These are phyloP conservation scores for Raphanus sativus DNA, from an alignment of 345 rosid species.

Conservation along the genomic window DNA sequence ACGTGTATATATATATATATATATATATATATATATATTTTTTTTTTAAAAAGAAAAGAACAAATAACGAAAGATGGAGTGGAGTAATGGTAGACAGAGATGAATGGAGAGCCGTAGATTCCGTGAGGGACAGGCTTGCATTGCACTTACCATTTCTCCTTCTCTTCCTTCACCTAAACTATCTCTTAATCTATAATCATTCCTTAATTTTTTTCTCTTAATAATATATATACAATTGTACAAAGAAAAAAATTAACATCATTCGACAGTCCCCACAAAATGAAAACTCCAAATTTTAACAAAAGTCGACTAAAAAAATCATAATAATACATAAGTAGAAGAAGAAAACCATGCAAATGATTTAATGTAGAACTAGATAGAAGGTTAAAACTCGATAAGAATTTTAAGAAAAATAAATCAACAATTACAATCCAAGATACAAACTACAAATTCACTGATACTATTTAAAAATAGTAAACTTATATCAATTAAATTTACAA, in stretches of 20 bases:
- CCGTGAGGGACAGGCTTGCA: conserved; percentile 56
- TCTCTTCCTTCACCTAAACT: conserved; percentile 4
- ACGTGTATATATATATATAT: too few relatives aligned
- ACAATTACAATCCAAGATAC: background rate
- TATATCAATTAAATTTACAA: background rate
- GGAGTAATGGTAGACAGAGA: conserved; percentile 41
- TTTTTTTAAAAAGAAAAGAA: background rate
- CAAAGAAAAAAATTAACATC: background rate
- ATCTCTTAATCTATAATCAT: conserved; percentile 9
- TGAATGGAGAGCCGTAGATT: conserved; percentile 47
- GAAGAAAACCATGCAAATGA: background rate
- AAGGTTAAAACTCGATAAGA: background rate
- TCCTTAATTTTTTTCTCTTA: background rate
- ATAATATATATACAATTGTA: background rate
- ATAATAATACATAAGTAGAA: background rate
- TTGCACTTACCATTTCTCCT: conserved; percentile 34
- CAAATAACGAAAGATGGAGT: conserved; percentile 30
- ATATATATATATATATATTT: background rate
- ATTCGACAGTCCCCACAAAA: background rate
- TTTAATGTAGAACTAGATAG: background rate
- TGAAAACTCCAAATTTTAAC: background rate
- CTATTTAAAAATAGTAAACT: background rate
- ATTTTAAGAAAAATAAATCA: background rate
- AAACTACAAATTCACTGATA: background rate
- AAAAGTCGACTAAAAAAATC: background rate